Conservation (phyloP, 306 rosid genomes). For the Sphenostylis stenocarpa region DNA sequence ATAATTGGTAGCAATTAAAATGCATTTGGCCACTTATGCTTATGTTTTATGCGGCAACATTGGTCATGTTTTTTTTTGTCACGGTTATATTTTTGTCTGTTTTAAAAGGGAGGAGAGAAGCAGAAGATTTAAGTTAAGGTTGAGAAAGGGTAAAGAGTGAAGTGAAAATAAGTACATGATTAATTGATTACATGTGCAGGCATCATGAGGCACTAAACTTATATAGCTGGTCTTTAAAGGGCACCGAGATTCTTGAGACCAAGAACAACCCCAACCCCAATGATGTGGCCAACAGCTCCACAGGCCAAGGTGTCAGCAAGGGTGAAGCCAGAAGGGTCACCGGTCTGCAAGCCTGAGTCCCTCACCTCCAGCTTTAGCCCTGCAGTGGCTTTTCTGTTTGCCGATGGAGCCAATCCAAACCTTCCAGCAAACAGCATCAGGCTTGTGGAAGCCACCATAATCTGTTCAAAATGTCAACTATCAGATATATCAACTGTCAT, state of each 20-base stretch:
- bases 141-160: neutral
- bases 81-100: neutral
- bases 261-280: slow-evolving; percentile 96
- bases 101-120: neutral
- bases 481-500: too few species aligned
- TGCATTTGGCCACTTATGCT: neutral
- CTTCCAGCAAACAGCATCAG: slow-evolving; percentile 96
- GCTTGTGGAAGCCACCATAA: slow-evolving; percentile 78
- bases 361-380: slow-evolving; percentile 84
- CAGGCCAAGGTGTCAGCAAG: slow-evolving; percentile 99
- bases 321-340: slow-evolving; percentile 97
- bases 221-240: slow-evolving; percentile 37
- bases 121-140: neutral
- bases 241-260: slow-evolving; percentile 86
- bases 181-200: slow-evolving; percentile 7
- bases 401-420: slow-evolving; percentile 94
- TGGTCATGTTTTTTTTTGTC: neutral
- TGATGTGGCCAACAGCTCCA: slow-evolving; percentile 83
- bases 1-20: neutral
- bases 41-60: neutral
- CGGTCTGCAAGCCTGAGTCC: slow-evolving; percentile 95
- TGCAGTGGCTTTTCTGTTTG: slow-evolving; percentile 91
- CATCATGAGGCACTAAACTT: neutral
- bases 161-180: neutral
- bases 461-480: slow-evolving; percentile 40